Evolutionary conservation across 352 stramenopile genomes (phyloP).

Genomic region (Thalassiosira mediterranea): DNA sequence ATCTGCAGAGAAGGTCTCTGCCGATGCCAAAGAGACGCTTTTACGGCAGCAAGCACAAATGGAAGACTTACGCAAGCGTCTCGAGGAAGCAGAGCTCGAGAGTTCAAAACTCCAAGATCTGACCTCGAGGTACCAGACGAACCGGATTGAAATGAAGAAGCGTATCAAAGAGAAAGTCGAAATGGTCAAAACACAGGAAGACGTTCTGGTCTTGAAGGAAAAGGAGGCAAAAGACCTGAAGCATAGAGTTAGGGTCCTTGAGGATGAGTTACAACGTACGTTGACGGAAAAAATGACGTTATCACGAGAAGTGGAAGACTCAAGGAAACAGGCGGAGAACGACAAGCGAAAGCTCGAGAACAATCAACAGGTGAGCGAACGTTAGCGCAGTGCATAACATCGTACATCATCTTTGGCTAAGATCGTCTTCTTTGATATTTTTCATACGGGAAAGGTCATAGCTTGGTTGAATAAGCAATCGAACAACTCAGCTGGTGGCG

Average conservation of each 20-base stretch:
- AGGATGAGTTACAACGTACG: conserved; percentile 16
- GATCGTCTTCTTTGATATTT: background rate
- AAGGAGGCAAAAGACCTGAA: conserved; percentile 45
- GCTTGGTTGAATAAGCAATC: conserved; percentile 58
- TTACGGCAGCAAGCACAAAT: conserved; percentile 45
- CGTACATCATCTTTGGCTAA: background rate
- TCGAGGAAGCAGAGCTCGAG: conserved; percentile 44
- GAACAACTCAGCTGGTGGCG: conserved; percentile 21
- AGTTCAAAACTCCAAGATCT: conserved; percentile 50
- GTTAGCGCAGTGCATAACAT: conserved; percentile 1
- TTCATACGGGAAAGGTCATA: conserved; percentile 40
- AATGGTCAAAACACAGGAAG: conserved; percentile 44
- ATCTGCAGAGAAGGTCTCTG: conserved; percentile 48
- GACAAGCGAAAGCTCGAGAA: conserved; percentile 49
- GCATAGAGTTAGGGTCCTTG: conserved; percentile 6
- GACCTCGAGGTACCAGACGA: conserved; percentile 35
- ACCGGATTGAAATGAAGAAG: conserved; percentile 62
- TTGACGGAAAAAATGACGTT: conserved; percentile 29
- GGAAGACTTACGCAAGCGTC: conserved; percentile 36
- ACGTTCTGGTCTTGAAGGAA: conserved; percentile 40
- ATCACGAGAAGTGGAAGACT: conserved; percentile 31
- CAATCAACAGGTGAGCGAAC: conserved; percentile 50
- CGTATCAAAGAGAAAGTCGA: conserved; percentile 53
- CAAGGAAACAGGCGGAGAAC: conserved; percentile 29
- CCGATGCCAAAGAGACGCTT: conserved; percentile 47